phyloP scores from a whole-genome alignment of 2,329 filamentous ascomycete species.

The Xylariaceae sp. region DNA sequence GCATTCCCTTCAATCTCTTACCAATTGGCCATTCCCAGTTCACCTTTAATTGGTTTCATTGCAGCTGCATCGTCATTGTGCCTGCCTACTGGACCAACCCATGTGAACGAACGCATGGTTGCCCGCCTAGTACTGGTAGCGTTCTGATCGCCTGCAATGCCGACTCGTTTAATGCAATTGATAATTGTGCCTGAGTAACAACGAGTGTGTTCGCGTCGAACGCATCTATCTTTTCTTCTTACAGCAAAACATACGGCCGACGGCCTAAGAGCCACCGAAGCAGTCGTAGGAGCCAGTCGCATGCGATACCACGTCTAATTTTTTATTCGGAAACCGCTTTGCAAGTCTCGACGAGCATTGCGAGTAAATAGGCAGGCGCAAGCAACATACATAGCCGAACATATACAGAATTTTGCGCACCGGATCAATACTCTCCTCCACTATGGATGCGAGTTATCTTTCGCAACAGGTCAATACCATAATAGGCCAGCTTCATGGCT shows the following conservation, averaged over 20 bases:
- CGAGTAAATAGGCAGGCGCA: conserved; percentile 3
- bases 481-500: conserved; percentile 83
- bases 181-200: conserved; percentile 7
- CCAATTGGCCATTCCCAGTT: conserved; percentile 4
- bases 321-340: too few species aligned
- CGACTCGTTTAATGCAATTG: conserved; percentile 6
- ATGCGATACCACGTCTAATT: conserved; percentile 7
- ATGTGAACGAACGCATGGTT: background rate
- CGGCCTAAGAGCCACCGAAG: conserved; percentile 2
- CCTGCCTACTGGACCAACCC: conserved; percentile 1
- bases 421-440: conserved; percentile 4
- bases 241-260: background rate
- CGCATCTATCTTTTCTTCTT: background rate
- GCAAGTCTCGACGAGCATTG: background rate
- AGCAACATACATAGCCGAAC: conserved; percentile 1
- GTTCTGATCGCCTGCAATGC: conserved; percentile 18
- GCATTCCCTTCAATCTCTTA: conserved; percentile 2
- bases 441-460: conserved; percentile 87
- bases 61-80: conserved; percentile 16
- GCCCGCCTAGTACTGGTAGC: conserved; percentile 7
- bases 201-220: conserved; percentile 11
- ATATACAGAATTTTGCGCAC: conserved; percentile 2
- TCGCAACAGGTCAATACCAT: conserved; percentile 94
- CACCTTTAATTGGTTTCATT: conserved; percentile 21
- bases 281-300: conserved; percentile 12